These are phyloP conservation scores for Penicillium nucicola DNA, from an alignment of 495 filamentous ascomycete genomes.

Conservation along the genomic window DNA sequence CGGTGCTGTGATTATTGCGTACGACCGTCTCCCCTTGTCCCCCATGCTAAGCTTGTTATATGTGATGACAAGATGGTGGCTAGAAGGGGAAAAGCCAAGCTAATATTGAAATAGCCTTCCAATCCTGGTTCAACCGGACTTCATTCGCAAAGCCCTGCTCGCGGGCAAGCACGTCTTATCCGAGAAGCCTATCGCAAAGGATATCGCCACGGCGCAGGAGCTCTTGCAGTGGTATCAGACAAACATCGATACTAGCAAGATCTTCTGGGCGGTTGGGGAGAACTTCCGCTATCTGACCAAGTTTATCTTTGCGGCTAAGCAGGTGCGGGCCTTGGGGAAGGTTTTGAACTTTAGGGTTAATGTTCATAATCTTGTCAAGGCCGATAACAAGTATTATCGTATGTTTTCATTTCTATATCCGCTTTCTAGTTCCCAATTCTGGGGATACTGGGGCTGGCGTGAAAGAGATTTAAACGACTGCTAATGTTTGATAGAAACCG, in stretches of 20 bases:
- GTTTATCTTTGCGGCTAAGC: conserved; percentile 53
- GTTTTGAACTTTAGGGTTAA: conserved; percentile 62
- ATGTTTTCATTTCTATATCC: conserved; percentile 22
- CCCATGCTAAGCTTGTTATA: background rate
- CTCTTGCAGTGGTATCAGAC: conserved; percentile 60
- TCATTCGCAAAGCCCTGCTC: conserved; percentile 46
- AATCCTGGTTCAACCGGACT: conserved; percentile 37
- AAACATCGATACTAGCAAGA: conserved; percentile 43
- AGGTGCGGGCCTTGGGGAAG: conserved; percentile 58
- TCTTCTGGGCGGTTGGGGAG: conserved; percentile 67
- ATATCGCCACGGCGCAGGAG: conserved; percentile 57
- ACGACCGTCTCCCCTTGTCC: conserved; percentile 11
- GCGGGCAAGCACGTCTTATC: conserved; percentile 78
- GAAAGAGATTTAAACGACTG: background rate
- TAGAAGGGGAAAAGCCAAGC: background rate
- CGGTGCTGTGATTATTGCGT: conserved; percentile 65
- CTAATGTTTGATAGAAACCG: conserved; percentile 45
- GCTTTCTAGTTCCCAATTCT: background rate
- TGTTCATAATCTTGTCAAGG: conserved; percentile 51
- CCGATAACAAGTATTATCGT: conserved; percentile 58
- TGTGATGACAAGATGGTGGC: no score
- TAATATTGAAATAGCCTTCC: conserved; percentile 35
- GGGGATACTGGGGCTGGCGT: no score
- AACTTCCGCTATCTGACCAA: conserved; percentile 67
- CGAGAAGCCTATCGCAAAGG: conserved; percentile 79